phyloP scores from a whole-genome alignment of 352 stramenopile genomes.

The Blastocystis sp. region DNA sequence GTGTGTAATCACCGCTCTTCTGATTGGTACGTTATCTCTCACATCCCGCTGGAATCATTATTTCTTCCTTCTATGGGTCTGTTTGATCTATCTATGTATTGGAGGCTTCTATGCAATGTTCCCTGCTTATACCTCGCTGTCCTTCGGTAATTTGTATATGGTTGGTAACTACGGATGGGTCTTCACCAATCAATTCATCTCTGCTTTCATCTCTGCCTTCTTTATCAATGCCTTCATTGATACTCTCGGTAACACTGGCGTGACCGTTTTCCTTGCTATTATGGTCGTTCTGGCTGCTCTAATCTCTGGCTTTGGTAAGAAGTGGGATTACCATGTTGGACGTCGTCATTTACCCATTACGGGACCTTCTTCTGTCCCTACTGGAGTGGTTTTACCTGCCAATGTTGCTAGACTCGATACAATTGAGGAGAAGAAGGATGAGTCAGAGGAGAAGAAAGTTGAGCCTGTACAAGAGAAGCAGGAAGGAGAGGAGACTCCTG shows the following conservation, averaged over 20 bases:
- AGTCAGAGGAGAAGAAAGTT: neutral
- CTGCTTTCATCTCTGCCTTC: slow-evolving; percentile 50
- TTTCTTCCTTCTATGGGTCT: slow-evolving; percentile 62
- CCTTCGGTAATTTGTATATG: slow-evolving; percentile 57
- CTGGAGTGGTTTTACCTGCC: neutral
- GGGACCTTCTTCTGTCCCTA: neutral
- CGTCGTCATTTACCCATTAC: neutral
- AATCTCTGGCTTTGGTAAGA: slow-evolving; percentile 56
- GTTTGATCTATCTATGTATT: slow-evolving; percentile 61
- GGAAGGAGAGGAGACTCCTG: neutral
- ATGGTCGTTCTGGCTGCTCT: slow-evolving; percentile 20
- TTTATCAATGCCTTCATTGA: slow-evolving; percentile 53
- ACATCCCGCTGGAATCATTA: neutral
- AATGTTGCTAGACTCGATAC: neutral
- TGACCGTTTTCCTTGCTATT: slow-evolving; percentile 26
- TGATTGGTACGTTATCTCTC: slow-evolving; percentile 60
- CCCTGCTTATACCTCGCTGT: slow-evolving; percentile 57
- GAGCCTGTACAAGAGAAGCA: neutral
- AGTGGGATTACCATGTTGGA: slow-evolving; percentile 60
- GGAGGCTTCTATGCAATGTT: slow-evolving; percentile 60
- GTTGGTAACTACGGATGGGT: slow-evolving; percentile 57
- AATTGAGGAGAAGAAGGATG: slow-evolving; percentile 33
- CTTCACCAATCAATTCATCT: slow-evolving; percentile 63
- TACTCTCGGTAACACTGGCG: slow-evolving; percentile 33
- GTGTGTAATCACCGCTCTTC: slow-evolving; percentile 17